phyloP scores from a whole-genome alignment of 106 monocot species.

The Acorus gramineus region DNA sequence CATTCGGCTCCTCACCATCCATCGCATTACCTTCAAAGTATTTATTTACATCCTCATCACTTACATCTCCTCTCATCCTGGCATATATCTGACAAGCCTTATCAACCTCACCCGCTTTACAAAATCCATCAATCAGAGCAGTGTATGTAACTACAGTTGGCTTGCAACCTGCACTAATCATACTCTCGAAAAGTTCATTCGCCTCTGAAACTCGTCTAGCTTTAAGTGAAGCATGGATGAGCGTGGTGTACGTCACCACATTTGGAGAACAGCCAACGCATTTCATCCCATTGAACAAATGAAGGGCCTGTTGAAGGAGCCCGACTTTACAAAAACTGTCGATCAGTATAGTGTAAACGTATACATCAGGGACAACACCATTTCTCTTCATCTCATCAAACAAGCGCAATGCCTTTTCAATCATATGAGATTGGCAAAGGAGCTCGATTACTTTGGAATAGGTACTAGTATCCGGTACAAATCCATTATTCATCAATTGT shows the following conservation, averaged over 20 bases:
- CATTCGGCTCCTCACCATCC: slow-evolving; percentile 51
- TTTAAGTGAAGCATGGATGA: slow-evolving; percentile 91
- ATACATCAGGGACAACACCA: slow-evolving; percentile 72
- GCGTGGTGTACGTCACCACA: slow-evolving; percentile 83
- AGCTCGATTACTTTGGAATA: slow-evolving; percentile 67
- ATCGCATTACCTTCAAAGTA: slow-evolving; percentile 33
- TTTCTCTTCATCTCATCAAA: slow-evolving; percentile 92
- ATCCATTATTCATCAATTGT: slow-evolving; percentile 82
- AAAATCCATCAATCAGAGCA: slow-evolving; percentile 89
- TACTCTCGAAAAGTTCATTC: slow-evolving; percentile 61
- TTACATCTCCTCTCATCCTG: slow-evolving; percentile 61
- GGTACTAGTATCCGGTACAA: slow-evolving; percentile 81
- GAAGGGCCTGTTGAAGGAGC: slow-evolving; percentile 64
- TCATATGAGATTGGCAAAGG: slow-evolving; percentile 54
- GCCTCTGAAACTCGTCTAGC: slow-evolving; percentile 41
- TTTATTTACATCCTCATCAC: slow-evolving; percentile 26
- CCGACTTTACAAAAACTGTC: slow-evolving; percentile 91
- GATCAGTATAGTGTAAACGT: slow-evolving; percentile 82
- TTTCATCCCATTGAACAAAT: slow-evolving; percentile 86
- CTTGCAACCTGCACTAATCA: slow-evolving; percentile 50
- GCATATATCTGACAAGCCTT: slow-evolving; percentile 67
- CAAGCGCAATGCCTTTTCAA: slow-evolving; percentile 67
- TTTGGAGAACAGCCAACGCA: slow-evolving; percentile 67
- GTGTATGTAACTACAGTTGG: slow-evolving; percentile 82
- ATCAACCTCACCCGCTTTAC: slow-evolving; percentile 68